Evolutionary conservation across 495 filamentous ascomycete species (phyloP).

Genomic region (Evernia prunastri): DNA sequence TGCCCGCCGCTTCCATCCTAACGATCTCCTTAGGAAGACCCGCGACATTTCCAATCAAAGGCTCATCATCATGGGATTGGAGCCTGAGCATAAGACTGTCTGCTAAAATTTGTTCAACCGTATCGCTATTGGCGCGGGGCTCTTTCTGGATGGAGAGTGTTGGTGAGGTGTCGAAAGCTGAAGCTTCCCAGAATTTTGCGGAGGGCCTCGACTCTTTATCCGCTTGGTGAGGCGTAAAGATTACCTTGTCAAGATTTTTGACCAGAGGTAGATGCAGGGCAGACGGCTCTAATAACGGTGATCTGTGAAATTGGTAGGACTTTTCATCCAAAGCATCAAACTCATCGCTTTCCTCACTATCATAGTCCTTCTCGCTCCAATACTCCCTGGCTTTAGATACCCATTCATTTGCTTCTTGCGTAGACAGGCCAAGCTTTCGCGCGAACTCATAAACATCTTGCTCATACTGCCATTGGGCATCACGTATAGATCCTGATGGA

Average conservation of each 20-base stretch:
- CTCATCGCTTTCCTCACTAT: slow-evolving; percentile 10
- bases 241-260: too few species aligned
- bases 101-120: too few species aligned
- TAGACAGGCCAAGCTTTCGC: slow-evolving; percentile 19
- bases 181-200: too few species aligned
- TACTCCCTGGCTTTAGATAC: slow-evolving; percentile 13
- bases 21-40: not conserved
- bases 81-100: not conserved
- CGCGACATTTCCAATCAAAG: not conserved
- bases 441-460: slow-evolving; percentile 28
- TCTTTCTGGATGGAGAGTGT: too few species aligned
- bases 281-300: too few species aligned
- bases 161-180: too few species aligned
- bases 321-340: not conserved
- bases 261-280: too few species aligned
- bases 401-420: slow-evolving; percentile 4
- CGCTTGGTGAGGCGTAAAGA: too few species aligned
- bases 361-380: slow-evolving; percentile 19
- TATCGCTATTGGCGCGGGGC: too few species aligned
- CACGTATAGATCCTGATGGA: not conserved
- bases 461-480: slow-evolving; percentile 21
- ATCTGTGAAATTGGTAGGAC: not conserved
- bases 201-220: too few species aligned
- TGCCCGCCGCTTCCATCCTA: not conserved
- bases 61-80: not conserved